Evolutionary conservation across 164 flowering plant genomes (phyloP).

Genomic region (Houttuynia cordata): DNA sequence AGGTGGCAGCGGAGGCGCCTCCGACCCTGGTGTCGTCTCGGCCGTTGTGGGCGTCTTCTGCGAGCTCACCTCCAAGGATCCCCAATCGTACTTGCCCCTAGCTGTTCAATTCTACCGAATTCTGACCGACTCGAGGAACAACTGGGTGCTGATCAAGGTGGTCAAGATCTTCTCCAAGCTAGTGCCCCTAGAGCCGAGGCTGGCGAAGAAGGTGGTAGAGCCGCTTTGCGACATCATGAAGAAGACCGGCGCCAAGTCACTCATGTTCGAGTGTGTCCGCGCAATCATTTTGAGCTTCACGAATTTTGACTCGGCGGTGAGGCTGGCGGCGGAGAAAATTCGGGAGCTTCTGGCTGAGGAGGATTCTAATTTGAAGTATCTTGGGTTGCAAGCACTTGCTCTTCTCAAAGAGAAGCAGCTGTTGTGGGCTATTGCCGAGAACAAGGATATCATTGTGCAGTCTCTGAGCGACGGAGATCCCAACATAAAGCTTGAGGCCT

Average conservation of each 20-base stretch:
- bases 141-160: slow-evolving; percentile 92
- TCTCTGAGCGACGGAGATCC: slow-evolving; percentile 72
- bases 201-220: slow-evolving; percentile 67
- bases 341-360: slow-evolving; percentile 60
- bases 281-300: slow-evolving; percentile 55
- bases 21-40: slow-evolving; percentile 38
- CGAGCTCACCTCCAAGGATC: slow-evolving; percentile 53
- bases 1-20: slow-evolving; percentile 2
- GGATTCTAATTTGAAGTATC: slow-evolving; percentile 83
- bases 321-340: slow-evolving; percentile 51
- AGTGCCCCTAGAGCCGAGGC: slow-evolving; percentile 65
- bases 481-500: slow-evolving; percentile 55
- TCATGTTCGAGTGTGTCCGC: slow-evolving; percentile 79
- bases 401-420: slow-evolving; percentile 34
- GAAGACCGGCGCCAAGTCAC: slow-evolving; percentile 64
- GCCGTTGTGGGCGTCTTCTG: slow-evolving; percentile 80
- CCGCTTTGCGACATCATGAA: slow-evolving; percentile 74
- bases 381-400: slow-evolving; percentile 72
- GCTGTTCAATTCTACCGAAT: slow-evolving; percentile 88
- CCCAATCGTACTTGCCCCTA: slow-evolving; percentile 61
- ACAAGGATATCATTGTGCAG: slow-evolving; percentile 74
- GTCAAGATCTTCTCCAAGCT: slow-evolving; percentile 68
- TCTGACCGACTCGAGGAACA: slow-evolving; percentile 73
- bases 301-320: slow-evolving; percentile 61
- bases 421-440: slow-evolving; percentile 79